These are phyloP conservation scores for Blechomonas ayalai DNA, from an alignment of 208 protist genomes.

Conservation along the genomic window DNA sequence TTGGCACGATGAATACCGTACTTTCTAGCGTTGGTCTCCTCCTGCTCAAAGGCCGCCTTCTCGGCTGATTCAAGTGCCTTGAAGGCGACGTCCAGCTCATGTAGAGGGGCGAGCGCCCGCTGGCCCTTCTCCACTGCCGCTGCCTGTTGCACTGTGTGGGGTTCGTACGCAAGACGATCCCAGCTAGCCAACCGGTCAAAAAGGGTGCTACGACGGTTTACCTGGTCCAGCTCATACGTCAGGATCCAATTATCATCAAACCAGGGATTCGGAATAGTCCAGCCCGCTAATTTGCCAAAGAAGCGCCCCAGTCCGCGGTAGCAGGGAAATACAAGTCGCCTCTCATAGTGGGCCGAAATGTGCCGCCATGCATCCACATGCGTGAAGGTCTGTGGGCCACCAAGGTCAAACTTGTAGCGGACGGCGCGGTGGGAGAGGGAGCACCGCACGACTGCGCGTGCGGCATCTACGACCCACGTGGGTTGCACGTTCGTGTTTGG, in stretches of 20 bases:
- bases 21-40: conserved; percentile 84
- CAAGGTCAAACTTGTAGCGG: conserved; percentile 89
- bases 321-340: conserved; percentile 72
- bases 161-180: conserved; percentile 81
- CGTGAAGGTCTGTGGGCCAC: conserved; percentile 78
- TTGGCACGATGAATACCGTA: conserved; percentile 87
- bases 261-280: conserved; percentile 82
- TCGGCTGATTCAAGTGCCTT: conserved; percentile 69
- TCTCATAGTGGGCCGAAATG: conserved; percentile 61
- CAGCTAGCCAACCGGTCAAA: conserved; percentile 85
- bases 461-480: conserved; percentile 89
- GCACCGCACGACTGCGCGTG: conserved; percentile 75
- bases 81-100: conserved; percentile 70
- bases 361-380: conserved; percentile 83
- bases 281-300: conserved; percentile 74
- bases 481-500: conserved; percentile 86
- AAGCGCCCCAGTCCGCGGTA: conserved; percentile 80
- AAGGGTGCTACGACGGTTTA: conserved; percentile 83
- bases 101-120: conserved; percentile 46
- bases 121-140: conserved; percentile 54
- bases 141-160: conserved; percentile 76
- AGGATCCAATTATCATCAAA: conserved; percentile 90
- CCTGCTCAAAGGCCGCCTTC: conserved; percentile 70
- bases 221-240: conserved; percentile 87
- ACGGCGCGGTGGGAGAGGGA: conserved; percentile 79